Base-by-base conservation (phyloP, 352 stramenopile genomes). In the Phytopythium chamaehyphon region DNA sequence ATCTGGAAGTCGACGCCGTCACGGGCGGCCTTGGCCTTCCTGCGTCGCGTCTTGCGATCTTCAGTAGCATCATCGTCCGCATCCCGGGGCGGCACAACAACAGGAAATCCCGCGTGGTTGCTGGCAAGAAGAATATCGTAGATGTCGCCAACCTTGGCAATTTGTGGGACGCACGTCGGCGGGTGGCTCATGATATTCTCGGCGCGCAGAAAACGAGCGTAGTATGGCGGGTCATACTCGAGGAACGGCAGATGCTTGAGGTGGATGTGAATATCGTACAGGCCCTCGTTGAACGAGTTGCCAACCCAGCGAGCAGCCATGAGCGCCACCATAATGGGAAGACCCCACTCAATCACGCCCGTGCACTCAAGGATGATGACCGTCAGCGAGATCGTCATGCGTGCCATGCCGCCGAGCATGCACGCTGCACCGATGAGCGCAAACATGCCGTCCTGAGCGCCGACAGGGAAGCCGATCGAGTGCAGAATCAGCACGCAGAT, bases 231-330 rank as follows among this genome's bases (percentile, higher is more conserved):
- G 37, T 88, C 75, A 73, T 76, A 90, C 46, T 93, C 83, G 10
- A 93, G 59, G 52, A 93, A 93, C 26, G 83, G 83, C 14, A 83
- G 68, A 35, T 78, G 77, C 9, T 75, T 96, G 21, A 98, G 69
- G 50, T 98, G 86, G 60, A 99, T 99, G 59, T 99, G 95, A 55
- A 98, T 98, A 66, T 99, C 96, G 76, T 99, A 99, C 40, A 99
- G 88, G 18, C 95, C 96, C 67, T 99, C 94, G 66, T 98, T 99
- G 68, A 99, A 99, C 36, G 97, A 86, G 71, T 99, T 99, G 22
- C 97, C 97, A 21, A 98, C 96, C 76, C 96, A 98, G 33, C 96
- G 77, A 45, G 97, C 96, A 11, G 95, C 88, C 71, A 99, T 98
- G 5, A 98, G 81, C 19, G 95, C 98, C 44, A 99, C 71, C 77